phyloP scores from a whole-genome alignment of 345 rosid genomes.

The Cochlearia excelsa region DNA sequence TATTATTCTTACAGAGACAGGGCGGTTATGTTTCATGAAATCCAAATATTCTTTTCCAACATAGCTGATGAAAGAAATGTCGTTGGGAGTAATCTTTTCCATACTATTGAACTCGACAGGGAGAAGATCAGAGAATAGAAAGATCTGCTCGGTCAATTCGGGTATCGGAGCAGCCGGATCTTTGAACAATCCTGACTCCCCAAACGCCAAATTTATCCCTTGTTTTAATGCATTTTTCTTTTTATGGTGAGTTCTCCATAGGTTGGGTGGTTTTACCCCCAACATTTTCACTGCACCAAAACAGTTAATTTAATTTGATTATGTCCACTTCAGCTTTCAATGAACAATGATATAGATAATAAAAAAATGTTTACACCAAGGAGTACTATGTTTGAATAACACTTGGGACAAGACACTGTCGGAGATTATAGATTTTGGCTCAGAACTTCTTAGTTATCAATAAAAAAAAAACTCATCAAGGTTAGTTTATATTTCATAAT shows the following conservation, averaged over 20 bases:
- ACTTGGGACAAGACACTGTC: no score
- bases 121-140: conserved; percentile 38
- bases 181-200: conserved; percentile 64
- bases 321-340: neutral
- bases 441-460: no score
- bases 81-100: no score
- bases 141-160: conserved; percentile 59
- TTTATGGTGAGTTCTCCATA: conserved; percentile 33
- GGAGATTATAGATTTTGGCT: no score
- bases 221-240: conserved; percentile 12
- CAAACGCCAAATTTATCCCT: conserved; percentile 76
- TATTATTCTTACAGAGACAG: no score
- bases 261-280: conserved; percentile 53
- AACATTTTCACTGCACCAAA: conserved; percentile 42
- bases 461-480: no score
- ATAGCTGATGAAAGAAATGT: no score
- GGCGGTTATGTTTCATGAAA: no score
- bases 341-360: neutral
- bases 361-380: no score
- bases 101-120: neutral
- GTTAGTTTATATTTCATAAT: no score
- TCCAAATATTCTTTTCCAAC: no score
- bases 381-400: no score
- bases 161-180: conserved; percentile 35
- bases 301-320: neutral